These are phyloP conservation scores for Jaminaea rosea DNA, from an alignment of 1,284 basidiomycete genomes.

Conservation along the genomic window DNA sequence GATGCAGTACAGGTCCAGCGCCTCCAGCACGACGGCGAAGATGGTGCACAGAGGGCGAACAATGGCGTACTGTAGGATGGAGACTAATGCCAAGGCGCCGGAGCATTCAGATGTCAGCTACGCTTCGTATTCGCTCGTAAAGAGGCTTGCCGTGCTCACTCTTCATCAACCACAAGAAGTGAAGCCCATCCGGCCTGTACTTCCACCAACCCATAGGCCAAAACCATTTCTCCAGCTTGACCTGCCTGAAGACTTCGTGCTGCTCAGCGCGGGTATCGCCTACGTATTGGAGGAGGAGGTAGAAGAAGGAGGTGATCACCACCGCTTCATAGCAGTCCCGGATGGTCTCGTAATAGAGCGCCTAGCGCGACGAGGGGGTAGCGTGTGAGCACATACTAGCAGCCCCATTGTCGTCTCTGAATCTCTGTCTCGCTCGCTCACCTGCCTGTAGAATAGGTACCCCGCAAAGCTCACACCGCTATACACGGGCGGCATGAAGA, in stretches of 20 bases:
- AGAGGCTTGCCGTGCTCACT: background rate
- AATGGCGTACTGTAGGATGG: constrained; percentile 69
- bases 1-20: constrained; percentile 63
- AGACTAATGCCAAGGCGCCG: constrained; percentile 47
- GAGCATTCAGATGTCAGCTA: background rate
- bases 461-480: constrained; percentile 60
- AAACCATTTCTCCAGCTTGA: constrained; percentile 59
- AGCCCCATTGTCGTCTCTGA: background rate
- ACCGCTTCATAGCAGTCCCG: constrained; percentile 42
- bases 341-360: constrained; percentile 43
- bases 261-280: constrained; percentile 60
- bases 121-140: constrained; percentile 49
- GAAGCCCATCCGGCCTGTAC: constrained; percentile 56
- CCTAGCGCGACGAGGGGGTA: constrained; percentile 14
- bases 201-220: constrained; percentile 61
- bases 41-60: constrained; percentile 61
- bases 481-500: constrained; percentile 72
- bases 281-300: constrained; percentile 64
- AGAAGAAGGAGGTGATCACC: constrained; percentile 61
- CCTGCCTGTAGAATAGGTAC: constrained; percentile 56
- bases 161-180: constrained; percentile 69
- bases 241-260: constrained; percentile 54
- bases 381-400: background rate
- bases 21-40: constrained; percentile 59
- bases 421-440: background rate